phyloP scores from a whole-genome alignment of 345 rosid genomes.

The Populus simonii region DNA sequence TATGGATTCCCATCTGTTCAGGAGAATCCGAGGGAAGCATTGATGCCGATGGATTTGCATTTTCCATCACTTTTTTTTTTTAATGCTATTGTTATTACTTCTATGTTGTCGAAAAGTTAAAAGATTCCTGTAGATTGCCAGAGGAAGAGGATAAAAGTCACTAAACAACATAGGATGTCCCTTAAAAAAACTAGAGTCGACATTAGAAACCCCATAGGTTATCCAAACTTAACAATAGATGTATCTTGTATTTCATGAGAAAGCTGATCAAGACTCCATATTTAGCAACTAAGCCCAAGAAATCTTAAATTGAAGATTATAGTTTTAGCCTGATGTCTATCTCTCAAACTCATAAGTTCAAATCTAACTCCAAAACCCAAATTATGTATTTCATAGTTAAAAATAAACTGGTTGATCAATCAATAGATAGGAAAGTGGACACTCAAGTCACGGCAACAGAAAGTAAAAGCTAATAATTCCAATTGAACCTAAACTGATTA shows the following conservation, averaged over 20 bases:
- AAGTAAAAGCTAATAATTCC: background rate
- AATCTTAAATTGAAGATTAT: background rate
- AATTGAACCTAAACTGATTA: background rate
- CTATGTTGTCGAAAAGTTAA: background rate
- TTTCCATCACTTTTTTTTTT: constrained; percentile 14
- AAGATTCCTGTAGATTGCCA: constrained; percentile 7
- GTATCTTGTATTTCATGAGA: background rate
- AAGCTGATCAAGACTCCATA: background rate
- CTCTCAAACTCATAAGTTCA: background rate
- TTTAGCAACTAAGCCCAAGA: background rate
- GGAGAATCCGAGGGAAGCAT: constrained; percentile 8
- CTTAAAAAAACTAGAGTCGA: background rate
- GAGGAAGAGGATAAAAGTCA: background rate
- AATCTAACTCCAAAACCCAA: background rate
- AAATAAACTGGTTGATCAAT: no score
- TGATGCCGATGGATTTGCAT: constrained; percentile 14
- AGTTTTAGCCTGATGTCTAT: background rate
- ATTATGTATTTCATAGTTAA: no score
- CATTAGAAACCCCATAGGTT: no score
- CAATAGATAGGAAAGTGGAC: background rate
- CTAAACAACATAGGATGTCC: background rate
- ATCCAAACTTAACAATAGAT: no score
- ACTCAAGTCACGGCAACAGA: background rate
- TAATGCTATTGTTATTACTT: background rate
- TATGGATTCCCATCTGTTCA: background rate